These are phyloP conservation scores for Gaultheria prostrata DNA, from an alignment of 148 eudicot genomes.

Conservation along the genomic window DNA sequence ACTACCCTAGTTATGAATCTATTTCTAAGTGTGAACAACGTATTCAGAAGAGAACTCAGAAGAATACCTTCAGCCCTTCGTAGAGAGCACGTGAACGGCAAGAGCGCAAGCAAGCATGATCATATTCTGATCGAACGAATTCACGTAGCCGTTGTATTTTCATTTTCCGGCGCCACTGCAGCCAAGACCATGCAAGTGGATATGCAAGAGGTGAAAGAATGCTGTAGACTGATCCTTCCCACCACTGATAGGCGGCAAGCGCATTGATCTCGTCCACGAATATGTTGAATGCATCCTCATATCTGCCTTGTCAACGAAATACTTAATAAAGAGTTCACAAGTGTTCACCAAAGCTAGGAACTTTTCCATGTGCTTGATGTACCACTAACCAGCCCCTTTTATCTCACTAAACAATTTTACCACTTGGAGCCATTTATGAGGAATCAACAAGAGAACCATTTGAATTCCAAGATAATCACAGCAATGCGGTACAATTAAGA, in stretches of 20 bases:
- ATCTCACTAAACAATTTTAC: not conserved
- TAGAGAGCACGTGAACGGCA: conserved; percentile 99
- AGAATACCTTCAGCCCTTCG: conserved; percentile 91
- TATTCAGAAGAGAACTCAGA: not conserved
- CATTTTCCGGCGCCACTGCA: conserved; percentile 85
- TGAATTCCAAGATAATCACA: not conserved
- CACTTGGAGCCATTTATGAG: not conserved
- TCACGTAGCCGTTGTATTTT: conserved; percentile 87
- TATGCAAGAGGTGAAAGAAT: conserved; percentile 67
- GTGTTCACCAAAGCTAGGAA: not conserved
- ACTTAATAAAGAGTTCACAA: not conserved
- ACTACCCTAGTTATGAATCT: not conserved
- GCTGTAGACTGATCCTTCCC: conserved; percentile 94
- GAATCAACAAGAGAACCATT: not conserved
- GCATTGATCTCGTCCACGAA: conserved; percentile 91
- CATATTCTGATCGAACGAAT: conserved; percentile 97
- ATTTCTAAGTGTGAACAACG: not conserved
- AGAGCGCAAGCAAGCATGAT: conserved; percentile 98
- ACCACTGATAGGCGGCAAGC: conserved; percentile 92
- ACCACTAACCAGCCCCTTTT: not conserved
- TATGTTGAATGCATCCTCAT: conserved; percentile 91
- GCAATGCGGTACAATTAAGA: not conserved
- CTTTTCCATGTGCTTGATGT: not conserved
- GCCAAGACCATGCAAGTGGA: conserved; percentile 98
- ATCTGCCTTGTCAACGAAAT: conserved; percentile 36